Conservation (phyloP, 176 grass and related monocot genomes). For the Oryza meridionalis region DNA sequence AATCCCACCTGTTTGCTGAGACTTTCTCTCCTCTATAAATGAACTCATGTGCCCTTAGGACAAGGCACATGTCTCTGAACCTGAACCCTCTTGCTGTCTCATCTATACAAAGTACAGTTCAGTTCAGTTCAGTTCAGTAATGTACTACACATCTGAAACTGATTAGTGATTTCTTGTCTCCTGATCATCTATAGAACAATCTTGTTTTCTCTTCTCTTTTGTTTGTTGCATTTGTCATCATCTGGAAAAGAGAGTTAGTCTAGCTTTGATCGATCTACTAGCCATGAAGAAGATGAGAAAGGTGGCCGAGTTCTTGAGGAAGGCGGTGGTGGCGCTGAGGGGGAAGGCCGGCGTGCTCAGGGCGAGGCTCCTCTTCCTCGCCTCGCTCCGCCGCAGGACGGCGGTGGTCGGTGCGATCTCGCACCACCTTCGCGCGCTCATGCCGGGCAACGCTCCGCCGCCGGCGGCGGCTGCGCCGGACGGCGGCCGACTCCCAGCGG, state of each 20-base stretch:
- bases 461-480: not conserved
- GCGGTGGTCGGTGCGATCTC: conserved; percentile 45
- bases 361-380: conserved; percentile 70
- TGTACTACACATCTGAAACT: not conserved
- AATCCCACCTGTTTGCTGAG: not conserved
- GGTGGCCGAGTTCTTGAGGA: conserved; percentile 59
- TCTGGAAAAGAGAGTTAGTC: not conserved
- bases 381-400: conserved; percentile 58
- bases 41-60: conserved; percentile 20
- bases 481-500: conserved; percentile 21
- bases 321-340: conserved; percentile 57
- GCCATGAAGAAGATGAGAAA: conserved; percentile 64
- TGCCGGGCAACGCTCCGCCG: not conserved
- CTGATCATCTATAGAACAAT: too few species aligned
- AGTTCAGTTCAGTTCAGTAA: not conserved
- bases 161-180: not conserved
- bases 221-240: conserved; percentile 11
- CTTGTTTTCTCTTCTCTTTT: not conserved
- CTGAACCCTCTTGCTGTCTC: not conserved
- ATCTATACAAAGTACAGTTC: not conserved
- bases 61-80: conserved; percentile 39
- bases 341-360: conserved; percentile 62
- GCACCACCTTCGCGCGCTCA: conserved; percentile 53
- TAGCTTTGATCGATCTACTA: not conserved
- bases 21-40: conserved; percentile 45